Evolutionary conservation across 2,329 filamentous ascomycete species (phyloP), one percentile per base, ranked within the genome.

Genomic region (Diatrype stigma): DNA sequence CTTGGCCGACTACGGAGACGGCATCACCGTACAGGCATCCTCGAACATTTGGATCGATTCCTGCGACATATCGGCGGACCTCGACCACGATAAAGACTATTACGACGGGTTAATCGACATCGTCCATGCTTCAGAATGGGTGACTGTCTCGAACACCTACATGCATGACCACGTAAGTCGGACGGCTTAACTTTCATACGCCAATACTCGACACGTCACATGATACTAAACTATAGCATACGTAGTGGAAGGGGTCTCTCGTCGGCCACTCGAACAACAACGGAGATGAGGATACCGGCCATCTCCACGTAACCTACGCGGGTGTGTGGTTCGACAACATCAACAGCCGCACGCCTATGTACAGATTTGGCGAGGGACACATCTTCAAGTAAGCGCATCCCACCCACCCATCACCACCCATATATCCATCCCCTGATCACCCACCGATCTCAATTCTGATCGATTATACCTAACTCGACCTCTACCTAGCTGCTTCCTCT

Each of bases 291-390:
- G 80, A 84, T 60, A 76, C 65, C 1, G 81, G 80, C 52, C 72
- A 80, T 58, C 69, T 84, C 23, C 76, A 70, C 58, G 71, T 84
- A 47, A 84, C 81, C 34, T 81, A 78, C 63, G 70, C 71, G 66
- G 76, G 81, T 68, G 83, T 82, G 73, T 74, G 78, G 70, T 81
- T 72, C 70, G 58, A 64, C 52, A 82, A 82, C 67, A 68, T 83
- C 61, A 81, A 83, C 71, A 78, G 74, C 10, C 78, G 79, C 49
- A 70, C 69, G 3, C 79, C 81, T 6, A 72, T 71, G 11, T 65
- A 82, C 63, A 77, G 80, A 54, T 84, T 84, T 65, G 81, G 81
- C n/a, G 80, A 76, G 16, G 80, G 73, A 2, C 81, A 84, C 61
- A 64, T 84, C 59, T 81, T 58, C 26, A 58, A 58, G 56, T 57